These are phyloP conservation scores for Microbotryomycetes sp. DNA, from an alignment of 1,284 basidiomycete genomes.

Conservation along the genomic window DNA sequence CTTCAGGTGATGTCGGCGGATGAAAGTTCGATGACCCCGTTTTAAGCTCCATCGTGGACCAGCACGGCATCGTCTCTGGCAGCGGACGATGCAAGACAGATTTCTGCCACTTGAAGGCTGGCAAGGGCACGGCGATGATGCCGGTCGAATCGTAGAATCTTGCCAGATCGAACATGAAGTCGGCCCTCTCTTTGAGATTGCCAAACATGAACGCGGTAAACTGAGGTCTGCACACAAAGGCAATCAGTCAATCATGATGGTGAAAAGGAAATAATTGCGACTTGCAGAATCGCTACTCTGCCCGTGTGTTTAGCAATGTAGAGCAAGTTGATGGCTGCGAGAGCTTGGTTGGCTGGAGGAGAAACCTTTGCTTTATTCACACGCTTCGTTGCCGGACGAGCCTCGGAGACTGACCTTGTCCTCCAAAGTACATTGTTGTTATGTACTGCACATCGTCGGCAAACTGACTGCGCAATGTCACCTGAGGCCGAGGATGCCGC, in stretches of 20 bases:
- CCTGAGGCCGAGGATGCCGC: neutral
- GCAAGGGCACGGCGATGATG: neutral
- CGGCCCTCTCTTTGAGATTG: neutral
- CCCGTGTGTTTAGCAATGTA: neutral
- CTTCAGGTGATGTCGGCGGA: neutral
- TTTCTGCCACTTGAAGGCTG: neutral
- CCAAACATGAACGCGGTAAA: neutral
- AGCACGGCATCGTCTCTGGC: neutral
- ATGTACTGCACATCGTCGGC: neutral
- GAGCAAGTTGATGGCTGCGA: neutral
- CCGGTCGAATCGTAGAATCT: neutral
- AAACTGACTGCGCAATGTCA: neutral
- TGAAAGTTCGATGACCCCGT: neutral
- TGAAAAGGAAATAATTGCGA: neutral
- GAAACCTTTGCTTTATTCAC: no score
- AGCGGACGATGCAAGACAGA: neutral
- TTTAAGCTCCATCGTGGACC: conserved; percentile 1
- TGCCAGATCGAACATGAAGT: conserved; percentile 1
- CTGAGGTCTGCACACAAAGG: neutral
- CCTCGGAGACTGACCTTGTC: neutral
- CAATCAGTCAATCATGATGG: neutral
- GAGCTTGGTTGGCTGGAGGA: neutral
- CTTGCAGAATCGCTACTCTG: neutral
- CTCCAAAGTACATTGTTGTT: neutral
- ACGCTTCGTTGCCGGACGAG: neutral